phyloP scores from a whole-genome alignment of 129 eudicot genomes.

The Helichrysum umbraculigerum region DNA sequence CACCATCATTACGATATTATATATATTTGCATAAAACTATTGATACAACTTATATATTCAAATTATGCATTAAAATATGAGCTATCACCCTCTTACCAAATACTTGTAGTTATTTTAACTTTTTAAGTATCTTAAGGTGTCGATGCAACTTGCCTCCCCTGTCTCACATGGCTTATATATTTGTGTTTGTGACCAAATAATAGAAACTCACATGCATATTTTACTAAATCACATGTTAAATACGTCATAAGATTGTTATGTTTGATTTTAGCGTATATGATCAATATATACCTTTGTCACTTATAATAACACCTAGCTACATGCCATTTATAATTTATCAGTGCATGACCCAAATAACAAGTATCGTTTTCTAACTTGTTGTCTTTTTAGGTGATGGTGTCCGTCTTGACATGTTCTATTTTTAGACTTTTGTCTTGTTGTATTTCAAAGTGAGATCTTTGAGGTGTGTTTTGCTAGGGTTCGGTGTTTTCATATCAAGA shows the following conservation, averaged over 20 bases:
- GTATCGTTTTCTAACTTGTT: neutral
- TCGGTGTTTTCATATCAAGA: too few relatives aligned
- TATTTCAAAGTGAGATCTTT: too few relatives aligned
- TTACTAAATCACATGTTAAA: conserved; percentile 6
- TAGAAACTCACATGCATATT: conserved; percentile 6
- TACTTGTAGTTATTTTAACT: neutral
- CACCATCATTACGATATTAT: neutral
- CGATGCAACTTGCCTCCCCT: neutral
- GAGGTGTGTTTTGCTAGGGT: too few relatives aligned
- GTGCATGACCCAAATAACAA: neutral
- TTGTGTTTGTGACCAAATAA: conserved; percentile 1
- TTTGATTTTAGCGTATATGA: neutral
- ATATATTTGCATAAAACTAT: neutral
- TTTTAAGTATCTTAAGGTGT: neutral
- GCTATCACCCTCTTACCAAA: neutral
- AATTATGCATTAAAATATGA: neutral
- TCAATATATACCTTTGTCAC: neutral
- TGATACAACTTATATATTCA: neutral
- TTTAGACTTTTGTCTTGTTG: too few relatives aligned
- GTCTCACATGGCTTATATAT: neutral
- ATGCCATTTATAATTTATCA: too few relatives aligned
- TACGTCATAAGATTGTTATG: neutral
- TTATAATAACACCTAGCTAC: neutral
- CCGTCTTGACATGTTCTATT: too few relatives aligned
- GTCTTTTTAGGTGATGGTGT: too few relatives aligned